Conservation (phyloP, 352 stramenopile species). For the Globisporangium acanthophoron region DNA sequence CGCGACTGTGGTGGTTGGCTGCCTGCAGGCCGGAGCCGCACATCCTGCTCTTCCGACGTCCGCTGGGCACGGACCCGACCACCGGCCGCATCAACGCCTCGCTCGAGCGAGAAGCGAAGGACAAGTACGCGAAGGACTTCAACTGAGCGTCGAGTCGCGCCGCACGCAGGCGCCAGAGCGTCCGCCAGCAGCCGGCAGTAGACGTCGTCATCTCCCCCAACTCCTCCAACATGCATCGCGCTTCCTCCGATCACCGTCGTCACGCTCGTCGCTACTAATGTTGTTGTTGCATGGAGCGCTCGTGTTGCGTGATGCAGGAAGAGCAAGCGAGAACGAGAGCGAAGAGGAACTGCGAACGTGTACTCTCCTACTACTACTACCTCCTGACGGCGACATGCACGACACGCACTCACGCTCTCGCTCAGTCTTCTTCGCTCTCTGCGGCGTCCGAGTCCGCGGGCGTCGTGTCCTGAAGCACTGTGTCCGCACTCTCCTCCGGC, state of each 20-base stretch:
- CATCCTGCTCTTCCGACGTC: slow-evolving; percentile 98
- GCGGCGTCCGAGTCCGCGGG: not conserved
- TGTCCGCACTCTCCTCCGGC: not conserved
- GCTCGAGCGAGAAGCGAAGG: slow-evolving; percentile 93
- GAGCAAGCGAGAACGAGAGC: not conserved
- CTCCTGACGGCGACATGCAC: not conserved
- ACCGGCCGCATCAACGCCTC: slow-evolving; percentile 92
- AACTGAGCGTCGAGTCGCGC: slow-evolving; percentile 26
- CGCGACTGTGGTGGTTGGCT: not conserved
- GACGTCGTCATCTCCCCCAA: not conserved
- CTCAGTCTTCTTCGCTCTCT: slow-evolving; percentile 1
- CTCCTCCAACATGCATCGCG: not conserved
- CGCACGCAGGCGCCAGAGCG: not conserved
- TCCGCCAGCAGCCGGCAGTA: not conserved
- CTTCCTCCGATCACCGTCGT: not conserved
- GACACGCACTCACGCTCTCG: not conserved
- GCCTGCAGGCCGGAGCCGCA: slow-evolving; percentile 93
- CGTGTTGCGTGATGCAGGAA: no score
- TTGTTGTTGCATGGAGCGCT: no score
- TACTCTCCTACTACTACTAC: not conserved
- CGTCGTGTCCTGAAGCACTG: not conserved
- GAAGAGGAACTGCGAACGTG: not conserved
- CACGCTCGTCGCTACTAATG: no score
- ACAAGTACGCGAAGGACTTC: slow-evolving; percentile 92
- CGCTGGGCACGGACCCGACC: slow-evolving; percentile 95